Base-by-base conservation (phyloP, 306 rosid species). In the Acacia melanoxylon region DNA sequence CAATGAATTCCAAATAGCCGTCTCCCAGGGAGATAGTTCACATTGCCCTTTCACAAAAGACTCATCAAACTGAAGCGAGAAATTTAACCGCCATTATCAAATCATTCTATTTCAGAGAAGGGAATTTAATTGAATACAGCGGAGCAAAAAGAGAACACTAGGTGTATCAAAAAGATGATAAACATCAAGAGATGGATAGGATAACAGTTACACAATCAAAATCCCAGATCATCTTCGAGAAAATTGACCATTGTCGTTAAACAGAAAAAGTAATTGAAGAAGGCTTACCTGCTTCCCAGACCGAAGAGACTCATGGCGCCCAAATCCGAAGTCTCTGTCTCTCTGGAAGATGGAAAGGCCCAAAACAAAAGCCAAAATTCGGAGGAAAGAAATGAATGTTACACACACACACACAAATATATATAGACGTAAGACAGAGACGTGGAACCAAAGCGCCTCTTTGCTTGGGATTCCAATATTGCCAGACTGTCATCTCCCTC, bases 251-350 rank as follows among this genome's bases (percentile, higher is more conserved):
- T 11, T 61, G 42, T 62, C 24, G 22, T 52, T 20, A 52, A 20
- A 20, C n/a, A 1, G 19, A 7, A 52, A 20, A 17, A 52, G 11
- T 19, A 15, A 63, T 27, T 29, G 69, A 63, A 63, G 69, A 48
- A 48, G 52, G 41, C 4, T 31, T 12, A 90, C 98, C 97, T 94
- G 97, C 92, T 91, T 88, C 98, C 97, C n/a, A 94, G 89, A 78
- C 97, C 98, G 85, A 94, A 94, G 86, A 94, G 94, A 89, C 97
- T 94, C 97, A 94, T 93, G 87, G 88, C 48, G 88, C 11, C 46
- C 45, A 74, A 82, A 80, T 83, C 77, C 83, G 29, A 87, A 85
- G 85, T 44, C 86, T 83, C 83, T 76, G 40, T 66, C 68, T 80
- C 83, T 84, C 72, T 71, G 73, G 88, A 91, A 82, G 91, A 87